Base-by-base conservation (phyloP, 345 rosid species). In the Brassica cretica region DNA sequence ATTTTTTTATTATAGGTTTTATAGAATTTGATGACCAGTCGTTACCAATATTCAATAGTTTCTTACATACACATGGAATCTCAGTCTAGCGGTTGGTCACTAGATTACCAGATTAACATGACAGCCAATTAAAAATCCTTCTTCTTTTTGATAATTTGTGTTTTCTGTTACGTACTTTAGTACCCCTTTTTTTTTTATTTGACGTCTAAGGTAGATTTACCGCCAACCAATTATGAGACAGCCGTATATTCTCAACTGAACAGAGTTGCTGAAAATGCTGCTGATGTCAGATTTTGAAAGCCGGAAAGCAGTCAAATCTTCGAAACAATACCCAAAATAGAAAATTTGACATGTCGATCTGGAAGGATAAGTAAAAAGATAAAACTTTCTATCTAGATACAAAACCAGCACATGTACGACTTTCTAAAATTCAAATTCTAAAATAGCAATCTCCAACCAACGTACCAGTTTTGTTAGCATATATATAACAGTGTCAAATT, bases 1-100 rank as follows among this genome's bases (percentile, higher is more conserved):
- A 62, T 16, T 70, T 69, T 70, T 62, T 32, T 51, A 15, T 14
- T 14, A 19, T 61, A 76, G 80, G 74, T 69, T 76, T 32, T 69
- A 62, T 69, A 21, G 74, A 19, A 73, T 37, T 24, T 37, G 66
- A 58, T 75, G 72, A 27, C 67, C 65, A 59, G 30, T 75, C 73
- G 49, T 39, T 16, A 39, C 68, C 78, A 58, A 7, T 37, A 29
- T 39, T 75, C 46, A 41, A 41, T 14, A 66, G 5, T 8, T 66
- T 51, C 29, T 58, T 39, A 58, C 67, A 12, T 16, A 29, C 59
- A 59, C 60, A 71, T 59, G 66, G 15, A 56, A 16, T 10, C 29
- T 55, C 29, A 24, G 65, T 25, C 19, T 39, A 56, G 37, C 41
- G 30, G 72, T 35, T 56, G 72, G 55, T 74, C 53, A 64, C 9